Base-by-base conservation (phyloP, 805 yeast species). In the Lipomyces oligophaga region DNA sequence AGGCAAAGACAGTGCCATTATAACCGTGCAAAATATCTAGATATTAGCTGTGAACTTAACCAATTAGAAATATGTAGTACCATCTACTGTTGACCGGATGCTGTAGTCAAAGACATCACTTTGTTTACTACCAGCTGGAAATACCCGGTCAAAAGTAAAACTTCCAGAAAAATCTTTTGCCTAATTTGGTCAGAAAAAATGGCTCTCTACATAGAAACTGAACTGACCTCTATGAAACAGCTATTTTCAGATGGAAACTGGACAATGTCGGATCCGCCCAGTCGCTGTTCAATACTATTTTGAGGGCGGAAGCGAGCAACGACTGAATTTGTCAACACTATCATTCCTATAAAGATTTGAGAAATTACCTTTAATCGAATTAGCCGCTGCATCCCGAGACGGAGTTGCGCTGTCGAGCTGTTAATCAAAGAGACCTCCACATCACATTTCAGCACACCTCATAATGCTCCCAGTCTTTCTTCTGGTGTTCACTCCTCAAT, bases 1-100 rank as follows among this genome's bases (percentile, higher is more conserved):
- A 85, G 0, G 89, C 85, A 30, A 85, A 65, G 0, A 85, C 78
- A 0, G 90, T 78, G 18, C 88, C 85, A 61, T 85, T 84, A 60
- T 80, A 81, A 0, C 97, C 97, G 26, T 73, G 70, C 47, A 83
- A 73, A 25, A 85, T 70, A 52, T 83, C 90, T 54, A 20, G 3
- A 5, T 16, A 36, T 32, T 6, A 31, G 22, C 30, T 4, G 8
- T 15, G 4, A 8, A 26, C 13, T 7, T 13, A 21, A 4, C 16
- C 13, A 25, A 18, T 5, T 18, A 33, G 19, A 8, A 16, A 33
- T 32, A 5, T n/a, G 1, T 27, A 43, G 5, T 55, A 56, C 59
- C 62, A 34, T 78, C 79, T 3, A 86, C 81, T 0, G 85, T 80
- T 33, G 78, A 78, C 32, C 67, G 60, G 4, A 83, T 74, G 0